A percentile compares a stretch with the other conserved stretches of the same genome.
phyloP scores from a whole-genome alignment of 2,329 filamentous ascomycete species.

The Coniochaeta hoffmannii region DNA sequence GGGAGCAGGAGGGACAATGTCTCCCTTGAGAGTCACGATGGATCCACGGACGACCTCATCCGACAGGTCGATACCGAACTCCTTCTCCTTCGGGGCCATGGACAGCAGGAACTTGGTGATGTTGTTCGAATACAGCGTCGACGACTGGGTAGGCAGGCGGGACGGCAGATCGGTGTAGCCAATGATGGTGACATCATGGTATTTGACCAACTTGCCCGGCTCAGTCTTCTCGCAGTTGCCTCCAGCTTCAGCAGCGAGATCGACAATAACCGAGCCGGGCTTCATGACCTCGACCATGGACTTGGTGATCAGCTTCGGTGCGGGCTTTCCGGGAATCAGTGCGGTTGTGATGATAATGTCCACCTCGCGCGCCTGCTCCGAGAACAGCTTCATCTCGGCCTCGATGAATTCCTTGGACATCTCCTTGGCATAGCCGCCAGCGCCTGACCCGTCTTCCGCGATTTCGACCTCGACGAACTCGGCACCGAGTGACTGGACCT shows the following conservation, averaged over 20 bases:
- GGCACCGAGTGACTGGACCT: constrained; percentile 83
- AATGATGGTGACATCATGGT: constrained; percentile 78
- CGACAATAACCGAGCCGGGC: constrained; percentile 80
- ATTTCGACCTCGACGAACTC: constrained; percentile 86
- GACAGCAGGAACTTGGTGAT: constrained; percentile 84
- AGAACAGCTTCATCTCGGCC: constrained; percentile 87
- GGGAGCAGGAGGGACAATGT: constrained; percentile 68
- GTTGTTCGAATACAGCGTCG: constrained; percentile 88
- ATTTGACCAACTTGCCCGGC: constrained; percentile 60
- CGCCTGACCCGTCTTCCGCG: constrained; percentile 75
- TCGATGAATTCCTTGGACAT: constrained; percentile 94
- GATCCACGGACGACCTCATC: constrained; percentile 83
- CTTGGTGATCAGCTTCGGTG: constrained; percentile 78
- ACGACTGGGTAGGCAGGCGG: constrained; percentile 78
- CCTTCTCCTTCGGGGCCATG: constrained; percentile 68
- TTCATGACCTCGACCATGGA: constrained; percentile 79
- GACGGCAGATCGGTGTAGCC: constrained; percentile 87
- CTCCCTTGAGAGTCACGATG: constrained; percentile 73
- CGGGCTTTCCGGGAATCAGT: constrained; percentile 77
- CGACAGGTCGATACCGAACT: constrained; percentile 70
- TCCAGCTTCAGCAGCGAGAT: constrained; percentile 80
- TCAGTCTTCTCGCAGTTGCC: constrained; percentile 82
- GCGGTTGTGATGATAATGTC: constrained; percentile 92
- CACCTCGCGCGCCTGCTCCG: constrained; percentile 78
- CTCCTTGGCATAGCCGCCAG: constrained; percentile 84